Conservation (phyloP, 192 early-diverging fungal genomes). For the Linnemannia elongata region DNA sequence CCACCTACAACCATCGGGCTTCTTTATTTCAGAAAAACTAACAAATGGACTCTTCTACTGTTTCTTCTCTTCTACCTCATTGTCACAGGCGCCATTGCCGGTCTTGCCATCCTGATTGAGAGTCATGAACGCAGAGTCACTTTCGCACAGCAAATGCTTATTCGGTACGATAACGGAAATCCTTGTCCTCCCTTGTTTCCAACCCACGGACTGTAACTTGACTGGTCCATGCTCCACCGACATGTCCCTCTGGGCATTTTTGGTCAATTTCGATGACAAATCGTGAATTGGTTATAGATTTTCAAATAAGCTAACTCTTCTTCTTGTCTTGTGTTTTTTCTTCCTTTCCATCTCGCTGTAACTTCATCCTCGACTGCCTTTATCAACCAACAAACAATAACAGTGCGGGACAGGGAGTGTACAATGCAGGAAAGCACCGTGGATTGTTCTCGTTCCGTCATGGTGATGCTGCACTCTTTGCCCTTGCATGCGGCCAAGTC, state of each 20-base stretch:
- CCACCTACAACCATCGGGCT: neutral
- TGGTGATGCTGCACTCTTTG: constrained; percentile 69
- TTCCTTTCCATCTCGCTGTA: neutral
- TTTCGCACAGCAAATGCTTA: constrained; percentile 71
- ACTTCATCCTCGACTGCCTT: neutral
- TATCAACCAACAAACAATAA: neutral
- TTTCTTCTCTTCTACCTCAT: neutral
- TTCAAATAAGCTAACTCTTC: neutral
- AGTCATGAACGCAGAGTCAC: constrained; percentile 65
- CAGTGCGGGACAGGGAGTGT: constrained; percentile 68
- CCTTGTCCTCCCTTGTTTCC: neutral
- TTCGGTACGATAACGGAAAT: constrained; percentile 56
- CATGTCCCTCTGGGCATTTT: neutral
- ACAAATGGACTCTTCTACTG: neutral
- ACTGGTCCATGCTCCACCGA: constrained; percentile 16
- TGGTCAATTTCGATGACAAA: constrained; percentile 32
- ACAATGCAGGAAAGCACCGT: constrained; percentile 67
- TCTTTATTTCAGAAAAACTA: neutral
- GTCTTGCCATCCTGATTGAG: constrained; percentile 67
- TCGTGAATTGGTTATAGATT: neutral
- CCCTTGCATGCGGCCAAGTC: constrained; percentile 66
- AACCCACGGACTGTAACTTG: constrained; percentile 9
- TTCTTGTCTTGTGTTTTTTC: neutral
- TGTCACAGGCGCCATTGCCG: constrained; percentile 61
- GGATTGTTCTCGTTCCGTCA: constrained; percentile 68